phyloP scores from a whole-genome alignment of 2,329 filamentous ascomycete genomes.

The Stagonosporopsis rhizophila region DNA sequence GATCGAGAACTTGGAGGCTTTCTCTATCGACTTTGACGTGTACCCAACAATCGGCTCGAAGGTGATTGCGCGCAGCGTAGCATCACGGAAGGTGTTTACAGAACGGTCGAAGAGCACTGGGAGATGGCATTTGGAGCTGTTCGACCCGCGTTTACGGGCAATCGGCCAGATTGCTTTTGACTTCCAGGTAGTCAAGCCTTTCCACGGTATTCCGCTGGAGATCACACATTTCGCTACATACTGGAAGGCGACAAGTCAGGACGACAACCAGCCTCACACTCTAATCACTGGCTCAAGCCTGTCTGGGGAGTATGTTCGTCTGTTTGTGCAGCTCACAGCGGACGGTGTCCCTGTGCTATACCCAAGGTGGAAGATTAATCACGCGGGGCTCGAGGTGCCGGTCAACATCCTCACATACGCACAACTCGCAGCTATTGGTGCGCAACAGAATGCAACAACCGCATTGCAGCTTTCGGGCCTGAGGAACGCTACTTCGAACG shows the following conservation, averaged over 20 bases:
- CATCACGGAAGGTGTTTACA: conserved; percentile 84
- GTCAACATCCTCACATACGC: conserved; percentile 78
- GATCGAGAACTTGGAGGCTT: conserved; percentile 89
- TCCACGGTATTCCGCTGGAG: conserved; percentile 88
- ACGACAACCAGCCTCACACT: conserved; percentile 83
- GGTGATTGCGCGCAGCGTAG: conserved; percentile 94
- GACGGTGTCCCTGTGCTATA: conserved; percentile 88
- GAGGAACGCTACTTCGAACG: conserved; percentile 34
- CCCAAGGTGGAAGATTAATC: conserved; percentile 80
- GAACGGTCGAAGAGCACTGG: conserved; percentile 77
- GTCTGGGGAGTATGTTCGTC: conserved; percentile 90
- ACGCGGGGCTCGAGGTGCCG: conserved; percentile 79
- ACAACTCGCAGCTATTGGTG: conserved; percentile 67
- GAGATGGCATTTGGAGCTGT: conserved; percentile 84
- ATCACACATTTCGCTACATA: conserved; percentile 99
- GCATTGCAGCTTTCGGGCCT: conserved; percentile 35
- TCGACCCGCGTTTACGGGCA: conserved; percentile 87
- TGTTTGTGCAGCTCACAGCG: conserved; percentile 90
- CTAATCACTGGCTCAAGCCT: conserved; percentile 94
- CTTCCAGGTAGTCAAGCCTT: conserved; percentile 96
- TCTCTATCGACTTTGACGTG: conserved; percentile 95
- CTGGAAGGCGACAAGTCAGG: conserved; percentile 97
- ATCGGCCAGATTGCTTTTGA: conserved; percentile 95
- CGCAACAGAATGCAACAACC: conserved; percentile 38
- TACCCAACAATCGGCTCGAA: conserved; percentile 98